A percentile compares a stretch with the other conserved stretches of the same genome.
These are phyloP conservation scores for Quercus bicolor DNA, from an alignment of 306 rosid genomes.

Conservation along the genomic window DNA sequence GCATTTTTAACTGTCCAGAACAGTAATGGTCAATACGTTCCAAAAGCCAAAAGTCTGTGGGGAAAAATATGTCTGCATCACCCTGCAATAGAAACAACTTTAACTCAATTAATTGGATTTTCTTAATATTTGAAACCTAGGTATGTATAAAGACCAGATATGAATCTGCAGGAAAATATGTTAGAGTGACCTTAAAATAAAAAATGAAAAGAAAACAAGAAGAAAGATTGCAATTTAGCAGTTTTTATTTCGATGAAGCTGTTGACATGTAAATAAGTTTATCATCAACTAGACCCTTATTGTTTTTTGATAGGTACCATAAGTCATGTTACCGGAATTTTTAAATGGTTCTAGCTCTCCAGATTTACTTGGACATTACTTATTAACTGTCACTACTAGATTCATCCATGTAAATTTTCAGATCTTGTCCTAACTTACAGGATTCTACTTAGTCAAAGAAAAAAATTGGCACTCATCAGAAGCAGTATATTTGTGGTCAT, in stretches of 20 bases:
- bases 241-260: background rate
- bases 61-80: slow-evolving; percentile 92
- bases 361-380: background rate
- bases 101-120: background rate
- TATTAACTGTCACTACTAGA: background rate
- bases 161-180: background rate
- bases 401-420: background rate
- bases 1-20: slow-evolving; percentile 72
- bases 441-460: background rate
- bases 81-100: slow-evolving; percentile 53
- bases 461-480: background rate
- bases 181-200: background rate
- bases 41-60: slow-evolving; percentile 86
- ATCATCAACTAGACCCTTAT: background rate
- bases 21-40: slow-evolving; percentile 87
- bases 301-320: background rate
- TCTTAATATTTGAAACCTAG: background rate
- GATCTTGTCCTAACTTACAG: background rate
- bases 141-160: background rate
- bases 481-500: background rate
- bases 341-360: background rate
- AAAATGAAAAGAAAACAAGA: background rate
- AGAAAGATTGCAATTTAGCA: background rate
- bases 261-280: background rate
- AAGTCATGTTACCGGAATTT: background rate